Conservation (phyloP, 768 basidiomycete species). For the Tylopilus felleus region DNA sequence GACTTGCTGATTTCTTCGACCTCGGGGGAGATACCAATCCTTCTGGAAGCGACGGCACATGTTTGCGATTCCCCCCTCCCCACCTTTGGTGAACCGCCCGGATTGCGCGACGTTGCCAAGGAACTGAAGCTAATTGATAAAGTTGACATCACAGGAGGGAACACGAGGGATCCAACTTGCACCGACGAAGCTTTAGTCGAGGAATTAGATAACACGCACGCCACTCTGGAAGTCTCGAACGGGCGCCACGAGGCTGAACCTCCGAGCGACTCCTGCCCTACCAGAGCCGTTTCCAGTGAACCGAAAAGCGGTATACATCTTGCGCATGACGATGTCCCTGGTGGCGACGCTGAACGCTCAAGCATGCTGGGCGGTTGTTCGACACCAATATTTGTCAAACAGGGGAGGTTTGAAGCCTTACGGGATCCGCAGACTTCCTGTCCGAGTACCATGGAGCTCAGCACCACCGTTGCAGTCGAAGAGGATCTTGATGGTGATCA, state of each 20-base stretch:
- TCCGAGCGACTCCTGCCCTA: background rate
- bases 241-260: background rate
- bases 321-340: background rate
- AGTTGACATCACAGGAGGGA: background rate
- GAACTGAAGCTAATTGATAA: slow-evolving; percentile 1
- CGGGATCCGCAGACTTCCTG: slow-evolving; percentile 15
- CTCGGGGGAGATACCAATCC: slow-evolving; percentile 51
- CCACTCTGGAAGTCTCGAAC: background rate
- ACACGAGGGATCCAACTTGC: background rate
- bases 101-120: slow-evolving; percentile 6
- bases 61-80: slow-evolving; percentile 5
- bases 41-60: slow-evolving; percentile 32
- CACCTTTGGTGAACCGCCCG: background rate
- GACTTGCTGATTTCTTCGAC: slow-evolving; percentile 36
- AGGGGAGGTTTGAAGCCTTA: background rate
- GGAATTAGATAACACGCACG: slow-evolving; percentile 1
- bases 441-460: slow-evolving; percentile 12
- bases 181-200: background rate
- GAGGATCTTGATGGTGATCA: slow-evolving; percentile 25
- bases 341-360: background rate
- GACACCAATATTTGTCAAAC: background rate
- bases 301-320: background rate
- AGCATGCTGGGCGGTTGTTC: background rate
- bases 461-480: slow-evolving; percentile 9
- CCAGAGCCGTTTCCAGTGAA: background rate